Evolutionary conservation across 2,329 filamentous ascomycete genomes (phyloP), one percentile per base, ranked within the genome.

Genomic region (Moelleriella libera): DNA sequence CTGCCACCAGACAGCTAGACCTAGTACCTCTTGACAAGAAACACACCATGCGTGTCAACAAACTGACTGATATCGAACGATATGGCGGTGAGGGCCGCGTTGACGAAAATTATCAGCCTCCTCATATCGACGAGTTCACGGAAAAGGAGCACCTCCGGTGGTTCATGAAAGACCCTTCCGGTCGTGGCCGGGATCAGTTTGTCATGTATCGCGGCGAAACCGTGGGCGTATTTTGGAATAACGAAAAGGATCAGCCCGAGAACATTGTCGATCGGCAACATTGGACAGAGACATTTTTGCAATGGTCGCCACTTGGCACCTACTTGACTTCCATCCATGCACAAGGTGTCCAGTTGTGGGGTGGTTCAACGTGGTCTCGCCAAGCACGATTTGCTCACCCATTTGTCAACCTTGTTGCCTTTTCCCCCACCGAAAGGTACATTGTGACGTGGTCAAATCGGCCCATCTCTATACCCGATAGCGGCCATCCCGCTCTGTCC

Each of bases 201-300:
- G 86, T 86, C 64, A 88, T 97, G 79, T 96, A 85, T 74, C 83
- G 87, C 47, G 85, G 83, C 56, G 92, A 98, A 47, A 84, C 83
- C 52, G 92, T 98, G 39, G 89, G 88, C 50, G 85, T 98, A 5
- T 95, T 85, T 75, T 98, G 90, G 90, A 97, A 97, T 72, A 94
- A 94, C 74, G 92, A 94, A 69, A 90, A 85, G 68, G 89, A 96
- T 51, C 68, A 75, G 28, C 88, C 90, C 5, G 92, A 98, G 66
- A 80, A 78, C 53, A 78, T 96, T 39, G 87, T 98, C 49, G 90
- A 97, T 61, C 83, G 92, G 56, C 82, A 85, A 59, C 86, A 94
- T 74, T 98, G 92, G 92, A 98, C 92, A 51, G 92, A 98, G 68
- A 87, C 87, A 39, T 98, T 98, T 63, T 83, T 98, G 45, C 88